These are phyloP conservation scores for Forsythia viridissima DNA, from an alignment of 257 asterid genomes.

Conservation along the genomic window DNA sequence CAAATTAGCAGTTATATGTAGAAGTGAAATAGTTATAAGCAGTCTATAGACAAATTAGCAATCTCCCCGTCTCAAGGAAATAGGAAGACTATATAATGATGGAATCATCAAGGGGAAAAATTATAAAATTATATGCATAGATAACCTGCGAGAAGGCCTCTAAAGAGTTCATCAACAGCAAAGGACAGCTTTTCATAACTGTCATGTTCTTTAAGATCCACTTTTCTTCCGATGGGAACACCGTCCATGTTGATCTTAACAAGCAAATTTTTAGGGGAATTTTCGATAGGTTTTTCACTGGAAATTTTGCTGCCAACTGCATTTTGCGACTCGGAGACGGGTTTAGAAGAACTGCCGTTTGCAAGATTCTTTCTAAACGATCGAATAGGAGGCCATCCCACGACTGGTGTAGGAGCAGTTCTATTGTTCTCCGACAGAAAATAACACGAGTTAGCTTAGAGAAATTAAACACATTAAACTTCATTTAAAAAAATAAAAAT, in stretches of 20 bases:
- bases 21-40: too few species aligned
- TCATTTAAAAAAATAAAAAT: background rate
- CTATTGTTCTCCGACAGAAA: background rate
- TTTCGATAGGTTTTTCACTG: slow-evolving; percentile 40
- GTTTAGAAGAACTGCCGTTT: slow-evolving; percentile 48
- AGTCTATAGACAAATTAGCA: too few species aligned
- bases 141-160: slow-evolving; percentile 88
- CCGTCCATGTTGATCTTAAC: slow-evolving; percentile 99
- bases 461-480: background rate
- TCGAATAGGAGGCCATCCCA: slow-evolving; percentile 98
- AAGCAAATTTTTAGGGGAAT: slow-evolving; percentile 45
- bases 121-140: background rate
- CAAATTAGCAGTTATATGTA: too few species aligned
- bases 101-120: background rate
- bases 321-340: slow-evolving; percentile 37
- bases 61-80: too few species aligned
- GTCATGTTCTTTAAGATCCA: slow-evolving; percentile 72
- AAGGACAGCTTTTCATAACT: slow-evolving; percentile 73
- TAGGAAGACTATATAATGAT: background rate
- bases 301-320: slow-evolving; percentile 33
- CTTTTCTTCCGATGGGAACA: slow-evolving; percentile 88
- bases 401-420: slow-evolving; percentile 43
- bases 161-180: slow-evolving; percentile 81
- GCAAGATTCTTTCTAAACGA: slow-evolving; percentile 75
- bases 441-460: background rate